Base-by-base conservation (phyloP, 2,329 filamentous ascomycete species). In the Hawksworthiomyces lignivorus region DNA sequence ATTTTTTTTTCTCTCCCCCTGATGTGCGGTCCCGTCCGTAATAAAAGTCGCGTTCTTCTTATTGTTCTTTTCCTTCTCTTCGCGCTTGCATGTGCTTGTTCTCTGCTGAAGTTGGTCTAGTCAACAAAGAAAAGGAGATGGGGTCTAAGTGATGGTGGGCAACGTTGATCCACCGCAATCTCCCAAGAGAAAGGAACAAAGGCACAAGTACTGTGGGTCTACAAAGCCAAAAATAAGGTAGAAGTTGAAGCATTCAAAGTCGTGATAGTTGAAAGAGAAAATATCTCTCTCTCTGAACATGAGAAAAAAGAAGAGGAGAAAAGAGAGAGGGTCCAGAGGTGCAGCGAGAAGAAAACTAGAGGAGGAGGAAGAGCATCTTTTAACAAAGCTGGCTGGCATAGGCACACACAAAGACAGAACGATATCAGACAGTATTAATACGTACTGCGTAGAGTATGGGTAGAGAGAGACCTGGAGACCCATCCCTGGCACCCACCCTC, bases 151-250 rank as follows among this genome's bases (percentile, higher is more conserved):
- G 24, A 26, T 26, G 8, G 8, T 26, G 24, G 8, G 26, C 14
- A 30, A 10, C 15, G 36, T 17, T 30, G 36, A 38, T 38, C 36
- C 36, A 38, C 36, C 29, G 36, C 36, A 38, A 38, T 38, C 26
- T 38, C 32, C 18, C 32, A 15, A 20, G 9, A 14, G 32, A 21
- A 18, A n/a, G n/a, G n/a, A n/a, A n/a, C n/a, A n/a, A n/a, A n/a
- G n/a, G n/a, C n/a, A n/a, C n/a, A n/a, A n/a, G n/a, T n/a, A n/a
- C 24, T 12, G 24, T 26, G 18, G 36, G 26, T 20, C 17, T 15
- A 30, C 10, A 34, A 19, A 24, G 11, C 20, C 18, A 19, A 24
- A 22, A 36, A 19, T n/a, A 14, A 24, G 19, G 24, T 5, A 36
- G 19, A 36, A 34, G 32, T 26, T 8, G 8, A 26, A 26, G 24